phyloP scores from a whole-genome alignment of 1,139 yeast genomes.

The Scheffersomyces lignicola region DNA sequence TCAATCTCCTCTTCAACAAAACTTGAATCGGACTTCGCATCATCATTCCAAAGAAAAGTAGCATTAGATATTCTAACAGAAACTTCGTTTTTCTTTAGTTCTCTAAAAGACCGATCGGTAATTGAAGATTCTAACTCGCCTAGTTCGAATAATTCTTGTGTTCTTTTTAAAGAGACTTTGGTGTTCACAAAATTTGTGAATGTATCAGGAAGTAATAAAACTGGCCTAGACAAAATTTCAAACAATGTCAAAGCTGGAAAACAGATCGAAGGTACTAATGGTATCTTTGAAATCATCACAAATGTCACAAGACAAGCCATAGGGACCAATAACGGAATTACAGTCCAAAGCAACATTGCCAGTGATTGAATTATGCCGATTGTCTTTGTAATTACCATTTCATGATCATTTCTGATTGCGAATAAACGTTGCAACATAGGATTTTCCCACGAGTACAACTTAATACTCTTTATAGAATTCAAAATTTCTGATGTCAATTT shows the following conservation, averaged over 20 bases:
- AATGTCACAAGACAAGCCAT: conserved; percentile 27
- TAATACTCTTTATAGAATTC: conserved; percentile 38
- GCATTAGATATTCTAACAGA: conserved; percentile 20
- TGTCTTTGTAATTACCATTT: conserved; percentile 25
- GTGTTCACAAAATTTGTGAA: conserved; percentile 28
- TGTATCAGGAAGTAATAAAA: conserved; percentile 30
- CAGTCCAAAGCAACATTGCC: conserved; percentile 33
- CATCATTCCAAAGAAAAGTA: conserved; percentile 30
- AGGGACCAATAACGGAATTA: conserved; percentile 36
- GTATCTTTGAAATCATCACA: conserved; percentile 19
- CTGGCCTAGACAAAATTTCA: conserved; percentile 32
- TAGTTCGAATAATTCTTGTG: conserved; percentile 27
- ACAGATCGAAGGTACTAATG: conserved; percentile 33
- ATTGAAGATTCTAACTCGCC: conserved; percentile 27
- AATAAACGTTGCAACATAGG: conserved; percentile 36
- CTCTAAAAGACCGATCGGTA: conserved; percentile 9
- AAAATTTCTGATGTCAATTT: conserved; percentile 39
- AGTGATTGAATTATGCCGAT: conserved; percentile 31
- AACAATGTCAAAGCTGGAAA: conserved; percentile 41
- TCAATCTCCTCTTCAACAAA: conserved; percentile 14
- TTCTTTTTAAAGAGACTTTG: conserved; percentile 31
- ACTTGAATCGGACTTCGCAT: conserved; percentile 27
- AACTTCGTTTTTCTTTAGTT: conserved; percentile 10
- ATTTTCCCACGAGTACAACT: conserved; percentile 39
- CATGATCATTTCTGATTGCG: conserved; percentile 33